Base-by-base conservation (phyloP, 208 protist genomes). In the Leishmania braziliensis region DNA sequence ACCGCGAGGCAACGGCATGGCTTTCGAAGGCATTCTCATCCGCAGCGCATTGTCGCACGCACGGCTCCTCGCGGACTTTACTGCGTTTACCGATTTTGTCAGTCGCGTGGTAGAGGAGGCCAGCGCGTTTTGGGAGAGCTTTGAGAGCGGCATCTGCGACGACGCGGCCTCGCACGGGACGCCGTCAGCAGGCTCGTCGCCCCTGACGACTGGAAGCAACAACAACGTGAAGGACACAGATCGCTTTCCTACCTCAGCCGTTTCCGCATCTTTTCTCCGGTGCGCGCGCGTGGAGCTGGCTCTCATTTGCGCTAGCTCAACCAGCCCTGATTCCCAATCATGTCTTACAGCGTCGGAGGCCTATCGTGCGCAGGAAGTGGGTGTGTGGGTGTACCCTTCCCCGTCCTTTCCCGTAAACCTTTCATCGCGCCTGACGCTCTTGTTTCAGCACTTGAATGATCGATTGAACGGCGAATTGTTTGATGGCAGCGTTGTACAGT, bases 401-500 rank as follows among this genome's bases (percentile, higher is more conserved):
- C 43, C 70, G 20, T 33, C 16, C 29, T 58, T 16, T 14, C 26
- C 51, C 23, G 3, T 33, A 5, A 60, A 39, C 4, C 78, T 77
- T 26, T 53, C 29, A 8, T 86, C 86, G 2, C 86, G 92, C 46
- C 70, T 83, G 16, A 62, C 54, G 71, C 79, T 95, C 36, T 78
- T 95, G 29, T 89, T 92, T 33, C 73, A 82, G 58, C 90, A 95
- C 70, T 83, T 95, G 78, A 84, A 88, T 77, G 92, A 95, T 58
- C 74, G 83, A 9, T 75, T 95, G 54, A 92, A 86, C 48, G 92
- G 92, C 6, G 86, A 86, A 54, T 78, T 93, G 23, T 95, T 95
- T 77, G 92, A 95, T 78, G 90, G 90, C 20, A 92, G 89, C 80
- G 84, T 92, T 56, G 80, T 95, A 26, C 80, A 89, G 70, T 93